Conservation (phyloP, 2,329 filamentous ascomycete species). For the Emmonsia crescens region DNA sequence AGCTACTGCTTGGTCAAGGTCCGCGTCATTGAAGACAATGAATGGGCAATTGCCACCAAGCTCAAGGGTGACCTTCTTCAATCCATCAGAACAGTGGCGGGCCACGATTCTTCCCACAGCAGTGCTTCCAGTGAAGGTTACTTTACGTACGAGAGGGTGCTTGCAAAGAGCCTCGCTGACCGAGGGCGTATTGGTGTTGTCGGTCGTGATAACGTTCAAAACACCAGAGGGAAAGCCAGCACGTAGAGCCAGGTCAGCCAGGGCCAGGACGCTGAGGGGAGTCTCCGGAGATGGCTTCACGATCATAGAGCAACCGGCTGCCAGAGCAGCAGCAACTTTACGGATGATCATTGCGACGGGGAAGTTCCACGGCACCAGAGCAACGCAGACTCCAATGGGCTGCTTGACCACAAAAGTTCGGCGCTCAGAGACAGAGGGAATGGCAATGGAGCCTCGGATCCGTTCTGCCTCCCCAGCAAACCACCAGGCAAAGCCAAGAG, state of each 20-base stretch:
- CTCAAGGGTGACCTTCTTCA: slow-evolving; percentile 35
- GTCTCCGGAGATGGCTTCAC: slow-evolving; percentile 63
- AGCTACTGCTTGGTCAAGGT: slow-evolving; percentile 22
- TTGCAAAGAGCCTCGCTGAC: slow-evolving; percentile 11
- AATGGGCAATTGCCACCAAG: slow-evolving; percentile 32
- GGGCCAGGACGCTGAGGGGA: slow-evolving; percentile 67
- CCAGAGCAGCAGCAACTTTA: slow-evolving; percentile 21
- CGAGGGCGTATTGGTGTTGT: slow-evolving; percentile 50
- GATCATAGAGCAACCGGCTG: slow-evolving; percentile 15
- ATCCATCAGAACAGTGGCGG: slow-evolving; percentile 19
- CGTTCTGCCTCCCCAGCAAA: background rate
- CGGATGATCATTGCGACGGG: slow-evolving; percentile 5
- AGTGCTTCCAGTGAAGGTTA: slow-evolving; percentile 44
- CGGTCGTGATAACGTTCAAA: slow-evolving; percentile 66
- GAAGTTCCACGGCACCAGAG: background rate
- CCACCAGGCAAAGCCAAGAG: background rate
- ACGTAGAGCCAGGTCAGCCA: slow-evolving; percentile 11
- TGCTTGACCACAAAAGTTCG: background rate
- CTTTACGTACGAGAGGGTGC: slow-evolving; percentile 56
- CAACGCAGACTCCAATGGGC: background rate
- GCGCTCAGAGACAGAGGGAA: background rate
- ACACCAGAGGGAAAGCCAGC: slow-evolving; percentile 34
- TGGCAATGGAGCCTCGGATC: background rate
- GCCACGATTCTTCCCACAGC: slow-evolving; percentile 21
- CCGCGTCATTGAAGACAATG: slow-evolving; percentile 30